Evolutionary conservation across 2,329 filamentous ascomycete species (phyloP).

Genomic region (Colletotrichum sp.): DNA sequence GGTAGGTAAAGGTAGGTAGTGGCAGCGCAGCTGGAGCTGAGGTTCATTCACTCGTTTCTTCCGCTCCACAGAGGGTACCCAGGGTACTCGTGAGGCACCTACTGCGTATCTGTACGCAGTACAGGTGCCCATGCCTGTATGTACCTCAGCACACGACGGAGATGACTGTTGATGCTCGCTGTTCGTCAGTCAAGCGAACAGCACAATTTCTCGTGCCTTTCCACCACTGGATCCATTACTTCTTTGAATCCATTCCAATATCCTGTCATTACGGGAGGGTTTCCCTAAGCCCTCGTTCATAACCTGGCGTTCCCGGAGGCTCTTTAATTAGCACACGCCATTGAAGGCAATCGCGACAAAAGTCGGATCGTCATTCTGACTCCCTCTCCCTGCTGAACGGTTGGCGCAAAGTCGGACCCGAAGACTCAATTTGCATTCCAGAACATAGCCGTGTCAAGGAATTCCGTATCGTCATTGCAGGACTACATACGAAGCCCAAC

Average conservation of each 20-base stretch:
- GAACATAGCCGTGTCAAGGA: background rate
- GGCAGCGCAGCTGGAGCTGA: background rate
- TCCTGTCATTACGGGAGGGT: background rate
- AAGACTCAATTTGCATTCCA: background rate
- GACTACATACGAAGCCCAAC: background rate
- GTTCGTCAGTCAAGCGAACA: background rate
- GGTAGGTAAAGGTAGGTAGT: background rate
- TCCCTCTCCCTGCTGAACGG: background rate
- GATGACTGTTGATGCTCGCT: background rate
- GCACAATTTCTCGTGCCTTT: constrained; percentile 1
- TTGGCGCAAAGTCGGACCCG: background rate
- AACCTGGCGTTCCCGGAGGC: background rate
- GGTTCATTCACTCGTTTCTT: background rate
- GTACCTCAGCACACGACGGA: no score
- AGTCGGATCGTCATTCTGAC: background rate
- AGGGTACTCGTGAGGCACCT: background rate
- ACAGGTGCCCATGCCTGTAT: no score
- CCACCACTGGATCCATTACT: background rate
- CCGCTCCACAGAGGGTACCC: background rate
- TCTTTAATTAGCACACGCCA: background rate
- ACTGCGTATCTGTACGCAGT: no score
- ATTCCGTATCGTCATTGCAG: background rate
- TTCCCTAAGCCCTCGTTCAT: background rate
- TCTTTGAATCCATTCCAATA: background rate
- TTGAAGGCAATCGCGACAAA: background rate